Conservation (phyloP, 208 protist genomes). For the Angomonas deanei region DNA sequence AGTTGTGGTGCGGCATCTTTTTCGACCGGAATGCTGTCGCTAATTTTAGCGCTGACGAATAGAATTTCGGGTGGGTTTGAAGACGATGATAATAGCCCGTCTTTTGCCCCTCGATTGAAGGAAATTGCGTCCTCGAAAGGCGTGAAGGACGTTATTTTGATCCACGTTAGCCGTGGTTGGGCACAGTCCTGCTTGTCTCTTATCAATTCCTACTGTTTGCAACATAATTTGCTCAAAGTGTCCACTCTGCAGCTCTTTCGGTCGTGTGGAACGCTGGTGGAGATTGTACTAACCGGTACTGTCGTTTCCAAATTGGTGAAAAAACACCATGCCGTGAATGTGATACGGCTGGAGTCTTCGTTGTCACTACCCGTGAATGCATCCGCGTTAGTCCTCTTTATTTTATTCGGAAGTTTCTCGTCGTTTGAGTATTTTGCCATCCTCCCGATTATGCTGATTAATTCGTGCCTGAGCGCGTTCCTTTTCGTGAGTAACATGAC, state of each 20-base stretch:
- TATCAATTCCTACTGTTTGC: neutral
- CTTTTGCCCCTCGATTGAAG: neutral
- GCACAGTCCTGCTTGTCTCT: neutral
- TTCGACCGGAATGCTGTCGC: neutral
- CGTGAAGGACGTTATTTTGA: neutral
- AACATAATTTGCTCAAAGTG: neutral
- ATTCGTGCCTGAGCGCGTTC: slow-evolving; percentile 6
- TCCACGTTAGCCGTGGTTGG: neutral
- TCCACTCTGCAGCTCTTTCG: neutral
- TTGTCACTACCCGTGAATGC: neutral
- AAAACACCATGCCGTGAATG: neutral
- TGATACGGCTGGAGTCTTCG: neutral
- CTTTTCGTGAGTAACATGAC: slow-evolving; percentile 11
- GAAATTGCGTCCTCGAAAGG: neutral
- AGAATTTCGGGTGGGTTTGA: neutral
- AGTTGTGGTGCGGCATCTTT: slow-evolving; percentile 1
- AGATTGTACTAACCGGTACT: slow-evolving; percentile 6
- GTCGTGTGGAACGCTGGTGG: slow-evolving; percentile 9
- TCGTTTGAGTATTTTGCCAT: slow-evolving; percentile 6
- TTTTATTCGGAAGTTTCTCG: neutral
- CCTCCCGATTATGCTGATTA: slow-evolving; percentile 5
- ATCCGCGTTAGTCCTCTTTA: neutral
- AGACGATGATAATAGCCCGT: neutral
- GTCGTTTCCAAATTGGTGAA: slow-evolving; percentile 2
- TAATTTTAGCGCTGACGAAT: neutral